Percentiles rank a stretch among this genome's conserved stretches.
These are phyloP conservation scores for Coemansia sp. DNA, from an alignment of 192 early-diverging fungal species.

Conservation along the genomic window DNA sequence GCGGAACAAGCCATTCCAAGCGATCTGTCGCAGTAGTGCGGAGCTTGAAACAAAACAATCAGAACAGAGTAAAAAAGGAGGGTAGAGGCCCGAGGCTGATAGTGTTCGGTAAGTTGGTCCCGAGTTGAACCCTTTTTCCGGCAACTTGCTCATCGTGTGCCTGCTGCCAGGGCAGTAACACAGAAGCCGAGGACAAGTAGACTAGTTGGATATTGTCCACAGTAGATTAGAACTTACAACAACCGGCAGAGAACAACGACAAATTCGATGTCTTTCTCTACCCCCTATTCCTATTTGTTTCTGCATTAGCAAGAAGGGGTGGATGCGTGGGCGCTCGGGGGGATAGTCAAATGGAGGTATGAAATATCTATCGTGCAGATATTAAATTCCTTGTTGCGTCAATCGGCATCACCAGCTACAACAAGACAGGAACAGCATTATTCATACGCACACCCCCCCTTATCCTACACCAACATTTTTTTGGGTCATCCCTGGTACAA, in stretches of 20 bases:
- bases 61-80: background rate
- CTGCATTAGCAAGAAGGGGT: background rate
- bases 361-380: slow-evolving; percentile 6
- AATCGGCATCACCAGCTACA: background rate
- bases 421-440: background rate
- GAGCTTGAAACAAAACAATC: slow-evolving; percentile 4
- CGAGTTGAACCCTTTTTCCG: background rate
- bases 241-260: background rate
- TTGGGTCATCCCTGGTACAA: background rate
- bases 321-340: background rate
- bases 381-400: slow-evolving; percentile 5
- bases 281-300: slow-evolving; percentile 5
- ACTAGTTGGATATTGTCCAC: background rate
- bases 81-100: background rate
- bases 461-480: background rate
- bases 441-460: background rate
- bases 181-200: background rate
- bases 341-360: slow-evolving; percentile 6
- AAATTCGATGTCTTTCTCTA: background rate
- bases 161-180: background rate
- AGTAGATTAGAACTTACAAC: background rate
- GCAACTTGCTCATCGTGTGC: background rate
- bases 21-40: slow-evolving; percentile 4
- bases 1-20: background rate
- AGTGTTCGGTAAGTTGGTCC: background rate